A percentile compares a stretch with the other conserved stretches of the same genome.
Evolutionary conservation across 768 basidiomycete species (phyloP).

Genomic region (Leccinellum albellum): DNA sequence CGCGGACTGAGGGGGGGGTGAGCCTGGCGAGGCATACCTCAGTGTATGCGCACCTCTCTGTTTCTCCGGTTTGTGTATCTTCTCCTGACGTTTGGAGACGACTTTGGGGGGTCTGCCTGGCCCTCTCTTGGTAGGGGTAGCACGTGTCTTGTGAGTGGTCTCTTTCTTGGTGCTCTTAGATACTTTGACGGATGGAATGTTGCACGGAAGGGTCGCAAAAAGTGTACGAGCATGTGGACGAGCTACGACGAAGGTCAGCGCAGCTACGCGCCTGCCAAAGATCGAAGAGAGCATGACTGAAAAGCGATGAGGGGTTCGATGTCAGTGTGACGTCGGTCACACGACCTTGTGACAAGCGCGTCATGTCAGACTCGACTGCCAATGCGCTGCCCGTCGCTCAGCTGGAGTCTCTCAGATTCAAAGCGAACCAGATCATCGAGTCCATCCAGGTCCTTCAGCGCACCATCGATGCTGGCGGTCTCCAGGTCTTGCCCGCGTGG

Average conservation of each 20-base stretch:
- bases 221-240: slow-evolving; percentile 20
- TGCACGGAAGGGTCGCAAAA: slow-evolving; percentile 19
- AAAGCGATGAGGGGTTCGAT: neutral
- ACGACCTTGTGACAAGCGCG: slow-evolving; percentile 7
- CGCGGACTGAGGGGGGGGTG: slow-evolving; percentile 12
- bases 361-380: slow-evolving; percentile 20
- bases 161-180: slow-evolving; percentile 1
- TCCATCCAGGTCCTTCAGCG: slow-evolving; percentile 63
- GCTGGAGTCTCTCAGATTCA: slow-evolving; percentile 74
- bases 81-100: slow-evolving; percentile 2
- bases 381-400: slow-evolving; percentile 57
- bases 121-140: slow-evolving; percentile 7
- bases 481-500: slow-evolving; percentile 71
- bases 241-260: neutral
- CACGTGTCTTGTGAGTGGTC: slow-evolving; percentile 1
- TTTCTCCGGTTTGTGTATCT: slow-evolving; percentile 5
- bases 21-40: neutral
- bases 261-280: slow-evolving; percentile 7
- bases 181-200: slow-evolving; percentile 6
- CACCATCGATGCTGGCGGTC: slow-evolving; percentile 57
- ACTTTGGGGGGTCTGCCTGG: neutral
- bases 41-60: slow-evolving; percentile 12
- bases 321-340: slow-evolving; percentile 13
- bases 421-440: slow-evolving; percentile 75
- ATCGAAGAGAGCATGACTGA: slow-evolving; percentile 15